Base-by-base conservation (phyloP, 176 grass and related monocot species). In the Musa troglodytarum region DNA sequence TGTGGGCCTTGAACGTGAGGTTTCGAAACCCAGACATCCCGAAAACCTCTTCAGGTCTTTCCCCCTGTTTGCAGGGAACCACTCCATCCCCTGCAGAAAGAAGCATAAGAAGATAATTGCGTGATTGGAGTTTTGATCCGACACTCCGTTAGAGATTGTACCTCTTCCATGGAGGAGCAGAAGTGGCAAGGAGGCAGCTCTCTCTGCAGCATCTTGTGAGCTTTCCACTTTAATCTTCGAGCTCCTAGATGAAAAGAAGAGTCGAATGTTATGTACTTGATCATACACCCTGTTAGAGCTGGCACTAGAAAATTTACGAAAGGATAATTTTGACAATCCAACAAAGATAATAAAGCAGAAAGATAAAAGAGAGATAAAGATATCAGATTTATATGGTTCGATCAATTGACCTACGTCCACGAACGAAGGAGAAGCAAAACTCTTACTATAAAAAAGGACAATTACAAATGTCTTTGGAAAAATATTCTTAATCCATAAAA, bases 101-200 rank as follows among this genome's bases (percentile, higher is more conserved):
- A 72, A 12, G 73, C 55, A 29, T 59, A 14, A 61, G 8, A 61
- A 61, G 14, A 8, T 3, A 19, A 0, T 16, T 19, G n/a, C 15
- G n/a, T 13, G 57, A 7, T 6, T 2, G 0, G n/a, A 17, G 15
- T 17, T 61, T 61, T 61, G 57, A 14, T 14, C 14, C 3, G n/a
- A 14, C 8, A 7, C 12, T 61, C 0, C 0, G 57, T 61, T 61
- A 4, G 8, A 17, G 15, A n/a, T 61, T 1, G 71, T 77, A 93
- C 95, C 88, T 89, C 62, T 93, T 89, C 95, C 95, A 84, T 98
- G 95, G 84, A 71, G 85, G 52, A 93, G 82, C 49, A 94, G 65
- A 73, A 98, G 82, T 49, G 90, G 95, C 63, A 94, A 82, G 54
- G 78, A 76, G 68, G 84, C 78, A 56, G 95, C 90, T 78, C 67